Base-by-base conservation (phyloP, 768 basidiomycete species). In the Lactarius sanguifluus region DNA sequence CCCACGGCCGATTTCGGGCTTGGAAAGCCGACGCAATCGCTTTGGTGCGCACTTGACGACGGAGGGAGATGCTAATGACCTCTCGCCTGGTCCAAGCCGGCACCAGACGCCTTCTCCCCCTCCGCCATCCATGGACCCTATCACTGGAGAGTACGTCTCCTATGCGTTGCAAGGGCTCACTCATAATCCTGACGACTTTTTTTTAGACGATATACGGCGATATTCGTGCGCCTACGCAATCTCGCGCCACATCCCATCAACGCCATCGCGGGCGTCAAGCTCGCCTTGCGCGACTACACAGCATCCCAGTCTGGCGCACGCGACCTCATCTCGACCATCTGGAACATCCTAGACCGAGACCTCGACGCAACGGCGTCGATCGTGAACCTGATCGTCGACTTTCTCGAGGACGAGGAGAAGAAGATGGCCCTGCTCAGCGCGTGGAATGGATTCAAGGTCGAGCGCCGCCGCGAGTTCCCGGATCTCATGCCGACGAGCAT, bases 381-480 rank as follows among this genome's bases (percentile, higher is more conserved):
- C 40, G 80, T 94, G 54, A 90, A 88, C 66, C 79, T 83, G 2
- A 80, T 92, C 40, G 85, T 94, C 5, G 93, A 93, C 69, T 76
- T 93, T 6, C 73, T 96, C 9, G 91, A 92, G 2, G 92, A 92
- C 43, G 87, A 88, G 57, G 92, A 94, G 25, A 96, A 97, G 83
- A 89, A 89, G 64, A 80, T 82, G 41, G 88, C 86, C 62, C 73
- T 98, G 1, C 77, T 95, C 60, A 72, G 79, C 1, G 89, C 91
- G 0, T 92, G 96, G 89, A 91, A 90, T 59, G 86, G 86, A 1
- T 94, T 95, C 76, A 87, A 88, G 64, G 80, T 92, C 34, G 91
- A 96, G 91, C 90, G 92, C 86, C 89, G 87, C 23, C 85, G 86
- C 73, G 87, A 94, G 70, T 94, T 94, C 78, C 94, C 94, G 0